These are phyloP conservation scores for Psilocybe azurescens DNA, from an alignment of 768 basidiomycete species.

Conservation along the genomic window DNA sequence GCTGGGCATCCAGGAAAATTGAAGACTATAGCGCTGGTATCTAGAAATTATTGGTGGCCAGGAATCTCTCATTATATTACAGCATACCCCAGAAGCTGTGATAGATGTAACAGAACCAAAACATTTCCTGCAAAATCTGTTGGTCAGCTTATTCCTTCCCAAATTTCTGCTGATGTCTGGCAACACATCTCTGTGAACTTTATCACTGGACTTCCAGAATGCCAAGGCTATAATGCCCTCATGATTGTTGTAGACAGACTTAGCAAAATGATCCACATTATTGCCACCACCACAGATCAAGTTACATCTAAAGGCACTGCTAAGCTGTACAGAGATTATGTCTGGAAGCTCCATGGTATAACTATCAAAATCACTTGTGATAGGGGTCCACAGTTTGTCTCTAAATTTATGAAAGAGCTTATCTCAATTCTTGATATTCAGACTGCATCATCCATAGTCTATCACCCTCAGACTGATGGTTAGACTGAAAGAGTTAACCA, in stretches of 20 bases:
- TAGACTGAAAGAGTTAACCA: conserved; percentile 1
- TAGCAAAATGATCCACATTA: no score
- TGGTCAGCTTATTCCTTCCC: no score
- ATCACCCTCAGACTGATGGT: background rate
- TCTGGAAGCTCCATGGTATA: conserved; percentile 14
- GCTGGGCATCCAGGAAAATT: conserved; percentile 38
- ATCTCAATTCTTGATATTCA: conserved; percentile 21
- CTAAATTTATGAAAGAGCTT: conserved; percentile 24
- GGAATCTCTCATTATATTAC: conserved; percentile 20
- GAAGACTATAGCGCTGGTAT: conserved; percentile 35
- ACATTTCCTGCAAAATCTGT: no score
- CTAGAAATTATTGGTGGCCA: conserved; percentile 32
- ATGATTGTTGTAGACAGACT: no score
- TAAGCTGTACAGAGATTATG: background rate
- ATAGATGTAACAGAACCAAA: no score
- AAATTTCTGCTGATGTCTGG: no score
- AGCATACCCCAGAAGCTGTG: conserved; percentile 32
- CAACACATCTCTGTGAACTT: no score
- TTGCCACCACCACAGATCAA: no score
- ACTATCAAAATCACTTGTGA: conserved; percentile 20
- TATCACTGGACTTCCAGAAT: no score
- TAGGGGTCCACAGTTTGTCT: conserved; percentile 26
- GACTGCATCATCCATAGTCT: conserved; percentile 34
- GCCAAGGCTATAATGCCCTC: no score
- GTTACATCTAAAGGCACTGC: no score